phyloP scores from a whole-genome alignment of 768 basidiomycete species.

The Roridomyces roridus region DNA sequence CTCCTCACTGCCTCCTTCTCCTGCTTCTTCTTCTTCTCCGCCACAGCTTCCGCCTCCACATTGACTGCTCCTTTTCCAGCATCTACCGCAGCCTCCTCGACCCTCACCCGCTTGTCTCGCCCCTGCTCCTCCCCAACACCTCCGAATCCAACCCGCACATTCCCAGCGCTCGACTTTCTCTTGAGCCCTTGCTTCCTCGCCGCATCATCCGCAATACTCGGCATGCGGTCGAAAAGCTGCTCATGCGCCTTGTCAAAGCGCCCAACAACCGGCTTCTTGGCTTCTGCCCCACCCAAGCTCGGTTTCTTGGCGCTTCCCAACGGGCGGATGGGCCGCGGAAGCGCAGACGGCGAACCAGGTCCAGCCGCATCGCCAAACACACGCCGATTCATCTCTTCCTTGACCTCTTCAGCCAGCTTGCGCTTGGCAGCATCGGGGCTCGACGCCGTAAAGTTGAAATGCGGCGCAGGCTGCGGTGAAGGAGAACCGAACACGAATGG shows the following conservation, averaged over 20 bases:
- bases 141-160: conserved; percentile 30
- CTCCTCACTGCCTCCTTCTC: conserved; percentile 64
- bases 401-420: conserved; percentile 67
- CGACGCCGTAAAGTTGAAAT: conserved; percentile 47
- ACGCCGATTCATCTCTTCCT: conserved; percentile 84
- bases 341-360: conserved; percentile 23
- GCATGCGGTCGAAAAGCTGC: conserved; percentile 76
- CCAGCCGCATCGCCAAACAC: conserved; percentile 61
- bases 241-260: conserved; percentile 66
- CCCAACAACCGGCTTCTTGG: conserved; percentile 20
- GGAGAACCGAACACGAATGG: conserved; percentile 85
- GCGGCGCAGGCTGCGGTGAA: conserved; percentile 62
- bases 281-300: no score
- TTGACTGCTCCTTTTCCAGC: conserved; percentile 37
- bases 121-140: conserved; percentile 38
- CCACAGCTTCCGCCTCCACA: conserved; percentile 40
- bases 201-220: conserved; percentile 62
- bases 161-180: conserved; percentile 55
- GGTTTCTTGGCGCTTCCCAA: conserved; percentile 42
- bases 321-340: conserved; percentile 26
- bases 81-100: conserved; percentile 38
- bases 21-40: conserved; percentile 47
- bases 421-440: conserved; percentile 13
- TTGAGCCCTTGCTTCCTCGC: conserved; percentile 44
- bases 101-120: conserved; percentile 36